Evolutionary conservation across 768 basidiomycete genomes (phyloP), one percentile per base, ranked within the genome.

Genomic region (Polyporus arcularius): DNA sequence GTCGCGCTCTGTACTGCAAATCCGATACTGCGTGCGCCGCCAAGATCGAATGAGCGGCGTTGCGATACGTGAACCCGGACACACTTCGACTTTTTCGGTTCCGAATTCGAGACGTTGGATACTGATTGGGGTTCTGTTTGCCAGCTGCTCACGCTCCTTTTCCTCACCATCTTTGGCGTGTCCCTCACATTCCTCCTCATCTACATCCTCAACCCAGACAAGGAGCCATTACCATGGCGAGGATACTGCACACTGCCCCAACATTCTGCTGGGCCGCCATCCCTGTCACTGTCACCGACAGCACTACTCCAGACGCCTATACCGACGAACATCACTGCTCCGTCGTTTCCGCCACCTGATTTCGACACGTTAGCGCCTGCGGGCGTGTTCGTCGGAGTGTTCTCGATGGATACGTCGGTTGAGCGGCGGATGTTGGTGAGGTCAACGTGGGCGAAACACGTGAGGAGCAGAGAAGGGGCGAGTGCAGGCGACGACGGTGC

Each of bases 171-270:
- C 63, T 88, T 97, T 72, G 90, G 90, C 55, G 86, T 92, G 61
- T 86, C 86, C 61, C 80, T 96, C 67, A 96, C 95, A 32, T 84
- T 95, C 61, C 79, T 92, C 57, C 82, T 98, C 75, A 94, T 94
- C 70, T 90, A 97, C 74, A 83, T 96, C 62, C 83, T 98, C 70
- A 96, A 97, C 72, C 96, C 95, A 59, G 96, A 98, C 81, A 98
- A 97, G 74, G 88, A 90, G 54, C 90, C 94, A 21, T 78, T 97
- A 7, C 95, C 95, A 48, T 98, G 95, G 95, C 86, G 94, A 67
- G 86, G 89, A 21, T 97, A 96, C 72, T 98, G 96, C 75, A 85
- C 90, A 26, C 80, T 86, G 56, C 89, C 88, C 4, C 82, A 80
- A 50, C 65, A 79, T 58, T 77, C 80, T 63, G 68, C 77, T 53